Percentiles rank a stretch among this genome's conserved stretches.
These are phyloP conservation scores for Cyberlindnera euphorbiae DNA, from an alignment of 805 yeast genomes.

Conservation along the genomic window DNA sequence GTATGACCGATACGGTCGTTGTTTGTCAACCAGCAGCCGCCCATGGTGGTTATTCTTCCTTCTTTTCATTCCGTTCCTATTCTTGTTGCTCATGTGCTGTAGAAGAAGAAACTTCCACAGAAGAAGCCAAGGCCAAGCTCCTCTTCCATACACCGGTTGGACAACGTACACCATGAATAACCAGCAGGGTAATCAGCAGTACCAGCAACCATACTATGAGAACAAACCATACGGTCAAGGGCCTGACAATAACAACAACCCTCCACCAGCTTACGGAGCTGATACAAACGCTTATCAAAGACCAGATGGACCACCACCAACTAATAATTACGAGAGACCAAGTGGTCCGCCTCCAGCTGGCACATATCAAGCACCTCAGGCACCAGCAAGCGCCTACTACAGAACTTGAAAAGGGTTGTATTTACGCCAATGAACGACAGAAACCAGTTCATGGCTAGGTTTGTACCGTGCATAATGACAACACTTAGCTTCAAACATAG, in stretches of 20 bases:
- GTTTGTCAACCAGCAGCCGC: background rate
- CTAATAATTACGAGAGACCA: slow-evolving; percentile 10
- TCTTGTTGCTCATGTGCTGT: slow-evolving; percentile 2
- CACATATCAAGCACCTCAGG: slow-evolving; percentile 5
- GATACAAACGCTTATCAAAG: slow-evolving; percentile 7
- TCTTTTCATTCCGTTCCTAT: slow-evolving; percentile 12
- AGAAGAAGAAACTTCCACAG: slow-evolving; percentile 18
- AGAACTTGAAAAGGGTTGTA: no score
- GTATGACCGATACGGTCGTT: slow-evolving; percentile 3
- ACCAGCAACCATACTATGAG: slow-evolving; percentile 7
- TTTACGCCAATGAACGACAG: no score
- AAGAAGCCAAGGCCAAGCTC: slow-evolving; percentile 15
- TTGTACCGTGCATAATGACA: no score
- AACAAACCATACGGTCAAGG: slow-evolving; percentile 3
- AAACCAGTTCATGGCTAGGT: no score
- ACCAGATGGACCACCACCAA: slow-evolving; percentile 18
- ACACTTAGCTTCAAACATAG: slow-evolving; percentile 13
- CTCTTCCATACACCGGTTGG: slow-evolving; percentile 23
- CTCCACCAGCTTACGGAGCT: slow-evolving; percentile 6
- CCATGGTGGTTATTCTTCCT: slow-evolving; percentile 22
- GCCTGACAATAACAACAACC: slow-evolving; percentile 3
- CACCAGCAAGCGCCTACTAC: slow-evolving; percentile 4
- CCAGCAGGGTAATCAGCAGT: slow-evolving; percentile 5
- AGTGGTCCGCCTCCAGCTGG: slow-evolving; percentile 13
- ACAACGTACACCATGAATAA: slow-evolving; percentile 13